Percentiles rank a stretch among this genome's conserved stretches.
phyloP scores from a whole-genome alignment of 495 filamentous ascomycete species.

The Aspergillus avenaceus region DNA sequence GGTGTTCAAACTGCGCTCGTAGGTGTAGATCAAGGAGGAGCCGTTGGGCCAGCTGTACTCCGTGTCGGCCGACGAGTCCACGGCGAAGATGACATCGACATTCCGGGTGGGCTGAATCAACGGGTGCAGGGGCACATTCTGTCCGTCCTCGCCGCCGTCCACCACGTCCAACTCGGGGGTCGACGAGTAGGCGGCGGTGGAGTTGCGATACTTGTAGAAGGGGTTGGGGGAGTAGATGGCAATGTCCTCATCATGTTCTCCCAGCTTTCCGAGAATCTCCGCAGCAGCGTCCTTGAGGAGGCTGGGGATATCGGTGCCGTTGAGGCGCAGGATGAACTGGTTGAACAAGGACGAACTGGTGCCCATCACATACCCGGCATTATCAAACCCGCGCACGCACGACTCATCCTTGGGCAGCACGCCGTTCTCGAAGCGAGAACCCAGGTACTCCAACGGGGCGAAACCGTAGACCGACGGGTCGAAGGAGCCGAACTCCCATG shows the following conservation, averaged over 20 bases:
- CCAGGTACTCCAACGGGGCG: constrained; percentile 66
- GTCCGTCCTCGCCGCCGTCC: constrained; percentile 79
- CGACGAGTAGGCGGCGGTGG: constrained; percentile 52
- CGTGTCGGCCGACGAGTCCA: constrained; percentile 82
- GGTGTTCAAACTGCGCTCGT: constrained; percentile 58
- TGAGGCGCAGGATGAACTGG: constrained; percentile 56
- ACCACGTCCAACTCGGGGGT: constrained; percentile 63
- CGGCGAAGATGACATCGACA: constrained; percentile 86
- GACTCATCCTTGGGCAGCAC: constrained; percentile 45
- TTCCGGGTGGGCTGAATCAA: constrained; percentile 69
- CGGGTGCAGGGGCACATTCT: constrained; percentile 83
- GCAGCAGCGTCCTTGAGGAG: constrained; percentile 45
- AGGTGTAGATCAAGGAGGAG: constrained; percentile 75
- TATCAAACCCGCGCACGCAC: constrained; percentile 83
- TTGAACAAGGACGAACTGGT: constrained; percentile 88
- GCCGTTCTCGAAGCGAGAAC: constrained; percentile 71
- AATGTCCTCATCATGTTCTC: constrained; percentile 63
- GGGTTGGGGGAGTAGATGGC: constrained; percentile 80
- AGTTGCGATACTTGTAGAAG: constrained; percentile 65
- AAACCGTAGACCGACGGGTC: constrained; percentile 83
- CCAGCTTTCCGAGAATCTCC: constrained; percentile 49
- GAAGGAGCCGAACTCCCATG: constrained; percentile 77
- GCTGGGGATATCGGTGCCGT: constrained; percentile 47
- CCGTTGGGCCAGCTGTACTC: constrained; percentile 77
- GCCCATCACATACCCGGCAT: constrained; percentile 81